phyloP scores from a whole-genome alignment of 257 asterid species.

The Forsythia suspensa region DNA sequence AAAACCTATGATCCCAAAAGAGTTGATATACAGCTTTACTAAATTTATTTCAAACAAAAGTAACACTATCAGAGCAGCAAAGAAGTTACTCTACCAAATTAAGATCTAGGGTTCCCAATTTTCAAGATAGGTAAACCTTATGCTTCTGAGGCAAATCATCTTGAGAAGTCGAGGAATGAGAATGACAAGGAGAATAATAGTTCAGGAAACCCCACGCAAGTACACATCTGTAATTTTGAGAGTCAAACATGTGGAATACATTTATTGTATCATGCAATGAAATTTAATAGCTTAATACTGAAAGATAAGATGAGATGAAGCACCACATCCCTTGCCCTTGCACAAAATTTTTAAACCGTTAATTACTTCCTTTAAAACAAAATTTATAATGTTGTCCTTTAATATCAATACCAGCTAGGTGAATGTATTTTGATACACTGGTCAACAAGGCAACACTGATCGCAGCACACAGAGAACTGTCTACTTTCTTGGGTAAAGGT shows the following conservation, averaged over 20 bases:
- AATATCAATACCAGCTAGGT: neutral
- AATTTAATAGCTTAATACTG: neutral
- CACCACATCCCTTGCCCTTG: neutral
- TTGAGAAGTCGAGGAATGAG: neutral
- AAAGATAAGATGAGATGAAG: neutral
- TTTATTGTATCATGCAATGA: neutral
- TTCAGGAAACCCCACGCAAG: neutral
- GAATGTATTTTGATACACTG: neutral
- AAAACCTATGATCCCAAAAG: neutral
- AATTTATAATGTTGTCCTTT: neutral
- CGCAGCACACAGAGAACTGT: neutral
- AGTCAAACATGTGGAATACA: neutral
- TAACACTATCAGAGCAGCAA: neutral
- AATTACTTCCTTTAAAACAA: neutral
- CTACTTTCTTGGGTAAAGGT: neutral
- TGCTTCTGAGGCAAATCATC: neutral
- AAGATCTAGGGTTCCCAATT: constrained; percentile 2
- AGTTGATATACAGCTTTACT: neutral
- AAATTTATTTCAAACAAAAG: neutral
- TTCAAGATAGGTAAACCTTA: constrained; percentile 1
- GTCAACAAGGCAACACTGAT: neutral
- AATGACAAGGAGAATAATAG: neutral
- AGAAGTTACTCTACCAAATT: neutral
- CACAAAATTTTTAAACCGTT: neutral
- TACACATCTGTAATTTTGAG: neutral